phyloP scores from a whole-genome alignment of 2,329 filamentous ascomycete species.

The Neonectria ditissima region DNA sequence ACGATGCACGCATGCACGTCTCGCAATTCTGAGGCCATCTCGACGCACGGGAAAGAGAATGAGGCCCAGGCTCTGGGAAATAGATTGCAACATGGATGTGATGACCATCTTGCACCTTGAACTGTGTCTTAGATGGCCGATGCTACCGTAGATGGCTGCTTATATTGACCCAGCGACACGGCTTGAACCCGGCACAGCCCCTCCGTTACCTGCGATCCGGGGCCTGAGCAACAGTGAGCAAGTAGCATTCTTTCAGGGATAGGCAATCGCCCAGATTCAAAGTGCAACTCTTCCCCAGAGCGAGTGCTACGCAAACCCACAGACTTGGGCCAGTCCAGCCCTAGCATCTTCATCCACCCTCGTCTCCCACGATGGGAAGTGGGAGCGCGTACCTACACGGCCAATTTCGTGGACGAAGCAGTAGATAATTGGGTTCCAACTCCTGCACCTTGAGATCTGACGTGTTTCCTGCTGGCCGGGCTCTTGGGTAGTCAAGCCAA shows the following conservation, averaged over 20 bases:
- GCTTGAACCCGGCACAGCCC: slow-evolving; percentile 1
- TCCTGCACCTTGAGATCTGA: slow-evolving; percentile 17
- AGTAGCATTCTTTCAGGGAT: slow-evolving; percentile 4
- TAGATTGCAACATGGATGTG: background rate
- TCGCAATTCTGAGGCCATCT: slow-evolving; percentile 1
- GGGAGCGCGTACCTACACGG: slow-evolving; percentile 2
- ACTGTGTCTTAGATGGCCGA: slow-evolving; percentile 3
- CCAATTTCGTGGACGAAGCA: background rate
- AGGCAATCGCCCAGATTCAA: slow-evolving; percentile 12
- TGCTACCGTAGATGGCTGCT: background rate
- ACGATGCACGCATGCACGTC: background rate
- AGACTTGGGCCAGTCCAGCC: slow-evolving; percentile 11
- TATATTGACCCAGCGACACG: slow-evolving; percentile 7
- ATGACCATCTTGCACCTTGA: slow-evolving; percentile 27
- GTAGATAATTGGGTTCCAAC: background rate
- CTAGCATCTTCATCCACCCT: slow-evolving; percentile 7
- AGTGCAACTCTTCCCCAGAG: slow-evolving; percentile 20
- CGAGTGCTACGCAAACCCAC: background rate
- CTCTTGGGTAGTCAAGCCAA: background rate
- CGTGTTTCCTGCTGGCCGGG: slow-evolving; percentile 7
- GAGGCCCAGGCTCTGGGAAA: background rate
- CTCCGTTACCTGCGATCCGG: slow-evolving; percentile 1
- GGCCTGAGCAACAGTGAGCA: no score
- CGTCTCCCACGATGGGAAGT: slow-evolving; percentile 9
- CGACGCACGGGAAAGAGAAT: background rate